Conservation (phyloP, 371 early-diverging fungal genomes). For the Mucor ambiguus region DNA sequence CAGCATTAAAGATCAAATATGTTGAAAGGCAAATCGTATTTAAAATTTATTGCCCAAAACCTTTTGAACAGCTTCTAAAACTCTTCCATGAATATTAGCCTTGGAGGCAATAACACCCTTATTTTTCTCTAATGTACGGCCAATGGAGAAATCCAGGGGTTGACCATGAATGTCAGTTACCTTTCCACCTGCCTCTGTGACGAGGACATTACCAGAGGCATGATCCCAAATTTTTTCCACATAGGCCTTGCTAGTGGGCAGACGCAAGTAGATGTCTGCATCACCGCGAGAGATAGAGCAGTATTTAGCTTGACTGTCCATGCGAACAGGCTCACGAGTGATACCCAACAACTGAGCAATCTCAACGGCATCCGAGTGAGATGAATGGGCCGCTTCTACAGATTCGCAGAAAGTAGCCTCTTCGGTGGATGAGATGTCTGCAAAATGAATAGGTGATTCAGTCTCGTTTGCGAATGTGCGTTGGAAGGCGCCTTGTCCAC, state of each 20-base stretch:
- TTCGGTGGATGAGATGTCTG: slow-evolving; percentile 49
- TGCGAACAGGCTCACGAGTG: slow-evolving; percentile 74
- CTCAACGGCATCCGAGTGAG: slow-evolving; percentile 76
- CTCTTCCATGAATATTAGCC: slow-evolving; percentile 61
- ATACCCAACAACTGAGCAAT: slow-evolving; percentile 81
- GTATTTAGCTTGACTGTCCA: slow-evolving; percentile 97
- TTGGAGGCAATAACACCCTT: slow-evolving; percentile 90
- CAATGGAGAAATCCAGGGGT: slow-evolving; percentile 87
- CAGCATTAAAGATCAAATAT: too few relatives aligned
- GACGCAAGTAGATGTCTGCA: slow-evolving; percentile 88
- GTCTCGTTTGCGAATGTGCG: slow-evolving; percentile 59
- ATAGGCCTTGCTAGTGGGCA: slow-evolving; percentile 81
- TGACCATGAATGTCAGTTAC: slow-evolving; percentile 86
- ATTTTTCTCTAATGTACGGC: slow-evolving; percentile 81
- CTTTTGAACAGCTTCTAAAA: slow-evolving; percentile 71
- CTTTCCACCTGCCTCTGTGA: slow-evolving; percentile 94
- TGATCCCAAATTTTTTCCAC: slow-evolving; percentile 99
- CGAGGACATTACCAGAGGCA: slow-evolving; percentile 89
- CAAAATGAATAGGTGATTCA: slow-evolving; percentile 71
- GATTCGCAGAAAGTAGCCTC: slow-evolving; percentile 91
- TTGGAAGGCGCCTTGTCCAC: slow-evolving; percentile 88
- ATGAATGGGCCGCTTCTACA: slow-evolving; percentile 93
- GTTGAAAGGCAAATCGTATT: neutral
- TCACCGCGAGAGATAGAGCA: slow-evolving; percentile 86
- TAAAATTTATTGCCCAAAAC: slow-evolving; percentile 44